Evolutionary conservation across 78 protist genomes (phyloP).

Genomic region (Chrysochromulina tobinii): DNA sequence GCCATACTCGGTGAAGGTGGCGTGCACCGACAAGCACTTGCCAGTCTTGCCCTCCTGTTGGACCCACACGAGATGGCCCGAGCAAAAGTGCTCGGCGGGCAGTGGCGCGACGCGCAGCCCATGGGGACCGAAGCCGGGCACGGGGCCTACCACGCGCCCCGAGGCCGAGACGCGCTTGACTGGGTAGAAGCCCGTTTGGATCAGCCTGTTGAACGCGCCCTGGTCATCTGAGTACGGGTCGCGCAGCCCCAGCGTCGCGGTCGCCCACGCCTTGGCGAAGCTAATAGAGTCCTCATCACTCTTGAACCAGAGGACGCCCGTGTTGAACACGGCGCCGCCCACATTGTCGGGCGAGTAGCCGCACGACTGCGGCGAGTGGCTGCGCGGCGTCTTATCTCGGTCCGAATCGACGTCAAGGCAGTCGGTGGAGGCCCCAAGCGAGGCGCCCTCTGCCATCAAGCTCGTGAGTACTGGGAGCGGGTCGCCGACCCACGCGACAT

Average conservation of each 20-base stretch:
- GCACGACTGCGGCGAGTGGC: neutral
- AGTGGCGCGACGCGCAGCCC: neutral
- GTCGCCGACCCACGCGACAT: neutral
- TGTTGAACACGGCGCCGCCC: conserved; percentile 2
- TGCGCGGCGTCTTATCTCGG: neutral
- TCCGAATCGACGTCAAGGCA: neutral
- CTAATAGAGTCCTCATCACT: neutral
- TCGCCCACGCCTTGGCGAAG: neutral
- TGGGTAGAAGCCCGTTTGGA: neutral
- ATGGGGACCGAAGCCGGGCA: neutral
- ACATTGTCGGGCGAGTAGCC: neutral
- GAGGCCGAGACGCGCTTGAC: neutral
- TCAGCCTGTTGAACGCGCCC: neutral
- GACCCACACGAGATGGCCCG: neutral
- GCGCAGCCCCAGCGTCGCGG: neutral
- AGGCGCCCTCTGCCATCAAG: neutral
- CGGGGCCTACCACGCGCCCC: neutral
- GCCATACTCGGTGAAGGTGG: neutral
- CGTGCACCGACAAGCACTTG: neutral
- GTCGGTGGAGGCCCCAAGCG: conserved; percentile 5
- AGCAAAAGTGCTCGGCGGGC: neutral
- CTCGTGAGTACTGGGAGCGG: neutral
- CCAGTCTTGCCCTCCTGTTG: neutral
- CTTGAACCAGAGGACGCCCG: conserved; percentile 12
- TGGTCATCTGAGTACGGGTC: neutral